A percentile compares a stretch with the other conserved stretches of the same genome.
phyloP scores from a whole-genome alignment of 768 basidiomycete species.

The Lactarius sanguifluus region DNA sequence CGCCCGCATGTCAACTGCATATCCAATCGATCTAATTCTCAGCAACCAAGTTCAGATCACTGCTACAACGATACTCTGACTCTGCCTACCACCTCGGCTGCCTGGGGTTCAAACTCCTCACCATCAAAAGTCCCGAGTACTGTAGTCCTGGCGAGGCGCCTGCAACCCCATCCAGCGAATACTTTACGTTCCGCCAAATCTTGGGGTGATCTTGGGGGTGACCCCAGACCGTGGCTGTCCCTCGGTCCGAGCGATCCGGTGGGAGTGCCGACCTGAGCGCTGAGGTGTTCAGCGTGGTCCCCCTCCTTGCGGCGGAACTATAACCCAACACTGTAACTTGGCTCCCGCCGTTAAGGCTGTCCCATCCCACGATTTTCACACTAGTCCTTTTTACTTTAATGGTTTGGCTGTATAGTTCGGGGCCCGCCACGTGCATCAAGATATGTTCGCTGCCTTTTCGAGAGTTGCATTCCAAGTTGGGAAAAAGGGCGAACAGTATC shows the following conservation, averaged over 20 bases:
- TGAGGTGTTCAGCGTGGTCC: not conserved
- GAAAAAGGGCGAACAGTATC: not conserved
- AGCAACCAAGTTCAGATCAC: not conserved
- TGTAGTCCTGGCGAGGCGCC: not conserved
- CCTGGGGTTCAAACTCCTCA: not conserved
- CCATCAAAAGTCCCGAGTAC: not conserved
- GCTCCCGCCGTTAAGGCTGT: not conserved
- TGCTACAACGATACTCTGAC: not conserved
- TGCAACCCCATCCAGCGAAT: conserved; percentile 9
- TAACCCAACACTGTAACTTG: not conserved
- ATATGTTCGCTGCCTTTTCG: not conserved
- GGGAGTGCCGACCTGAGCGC: too few relatives aligned
- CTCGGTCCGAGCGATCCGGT: not conserved
- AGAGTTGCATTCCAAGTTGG: not conserved
- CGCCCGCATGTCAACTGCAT: not conserved
- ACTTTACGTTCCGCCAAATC: not conserved
- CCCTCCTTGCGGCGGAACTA: not conserved
- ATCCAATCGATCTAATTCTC: not conserved
- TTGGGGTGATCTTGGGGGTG: not conserved
- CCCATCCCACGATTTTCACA: not conserved
- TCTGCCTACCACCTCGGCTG: not conserved
- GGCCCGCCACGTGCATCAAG: not conserved
- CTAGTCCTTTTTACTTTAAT: not conserved
- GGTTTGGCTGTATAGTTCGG: not conserved
- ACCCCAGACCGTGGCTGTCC: not conserved